Conservation (phyloP, 1,284 basidiomycete genomes). For the Hemileia vastatrix region DNA sequence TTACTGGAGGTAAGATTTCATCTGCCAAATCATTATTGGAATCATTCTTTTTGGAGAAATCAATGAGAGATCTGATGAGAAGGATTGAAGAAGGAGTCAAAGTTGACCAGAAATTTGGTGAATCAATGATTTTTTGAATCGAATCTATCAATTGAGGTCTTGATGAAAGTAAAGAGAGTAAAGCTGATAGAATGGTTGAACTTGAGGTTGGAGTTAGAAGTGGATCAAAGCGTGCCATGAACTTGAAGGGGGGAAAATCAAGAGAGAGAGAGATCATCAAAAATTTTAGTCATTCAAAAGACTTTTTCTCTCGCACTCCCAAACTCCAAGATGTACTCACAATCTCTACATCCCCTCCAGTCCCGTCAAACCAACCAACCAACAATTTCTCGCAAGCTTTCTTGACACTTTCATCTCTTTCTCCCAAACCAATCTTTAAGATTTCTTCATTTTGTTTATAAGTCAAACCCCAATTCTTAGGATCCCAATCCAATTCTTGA, state of each 20-base stretch:
- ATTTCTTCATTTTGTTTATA: slow-evolving; percentile 54
- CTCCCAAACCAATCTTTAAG: slow-evolving; percentile 72
- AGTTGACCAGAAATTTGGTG: neutral
- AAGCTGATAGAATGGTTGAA: slow-evolving; percentile 61
- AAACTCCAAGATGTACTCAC: too few relatives aligned
- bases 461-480: too few relatives aligned
- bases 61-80: slow-evolving; percentile 10
- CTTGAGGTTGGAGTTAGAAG: slow-evolving; percentile 56
- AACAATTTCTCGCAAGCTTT: slow-evolving; percentile 68
- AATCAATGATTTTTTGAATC: too few relatives aligned
- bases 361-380: too few relatives aligned
- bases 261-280: too few relatives aligned
- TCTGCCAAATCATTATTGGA: slow-evolving; percentile 65
- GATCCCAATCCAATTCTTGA: too few relatives aligned
- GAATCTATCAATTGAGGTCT: too few relatives aligned
- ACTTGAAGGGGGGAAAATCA: too few relatives aligned
- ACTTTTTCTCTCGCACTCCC: too few relatives aligned
- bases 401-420: slow-evolving; percentile 72
- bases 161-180: slow-evolving; percentile 45
- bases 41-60: slow-evolving; percentile 34
- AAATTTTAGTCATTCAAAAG: too few relatives aligned
- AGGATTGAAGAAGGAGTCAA: neutral
- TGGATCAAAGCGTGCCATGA: too few relatives aligned
- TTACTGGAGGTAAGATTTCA: slow-evolving; percentile 72
- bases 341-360: too few relatives aligned